Base-by-base conservation (phyloP, 2,329 filamentous ascomycete species). In the Claviceps humidiphila region DNA sequence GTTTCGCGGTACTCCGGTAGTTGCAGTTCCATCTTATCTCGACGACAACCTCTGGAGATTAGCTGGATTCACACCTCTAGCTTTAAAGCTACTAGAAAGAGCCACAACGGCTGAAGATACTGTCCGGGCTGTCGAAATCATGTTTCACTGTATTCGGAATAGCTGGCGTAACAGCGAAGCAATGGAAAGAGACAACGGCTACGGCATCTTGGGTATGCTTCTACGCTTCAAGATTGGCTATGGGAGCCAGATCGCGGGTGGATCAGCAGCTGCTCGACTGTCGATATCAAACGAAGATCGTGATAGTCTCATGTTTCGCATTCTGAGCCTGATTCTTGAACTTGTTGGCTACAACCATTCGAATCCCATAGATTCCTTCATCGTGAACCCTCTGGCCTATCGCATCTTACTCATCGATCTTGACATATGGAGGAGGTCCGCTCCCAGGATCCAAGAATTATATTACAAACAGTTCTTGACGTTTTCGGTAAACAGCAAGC, bases 91-190 rank as follows among this genome's bases (percentile, higher is more conserved):
- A 39, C 75, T 98, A 6, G 89, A 96, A 63, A 76, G 84, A 38
- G 84, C 93, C 1, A 74, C 75, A 2, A 84, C 81, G 0, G 74
- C 80, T 7, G 81, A 89, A 48, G 82, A 83, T 45, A 81, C 90
- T 30, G 71, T 90, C 9, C 78, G 87, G 51, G 83, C 90, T 1
- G 82, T 94, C 2, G 82, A 94, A 61, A 85, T 94, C 60, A 74
- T 95, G 26, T 89, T 96, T 56, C 81, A 87, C 57, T 88, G 87
- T 55, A 86, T 96, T 49, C 85, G 87, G 58, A 85, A 87, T 57
- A 97, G 87, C 64, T 98, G 94, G 93, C 81, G 93, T 57, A 97
- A 97, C 58, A 97, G 93, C 59, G 94, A 98, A 65, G 90, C 93
- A 26, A 96, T 98, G 86, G 93, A 98, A 66, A 84, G 87, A 60